Conservation (phyloP, 164 flowering plant genomes). For the Stephania yunnanensis region DNA sequence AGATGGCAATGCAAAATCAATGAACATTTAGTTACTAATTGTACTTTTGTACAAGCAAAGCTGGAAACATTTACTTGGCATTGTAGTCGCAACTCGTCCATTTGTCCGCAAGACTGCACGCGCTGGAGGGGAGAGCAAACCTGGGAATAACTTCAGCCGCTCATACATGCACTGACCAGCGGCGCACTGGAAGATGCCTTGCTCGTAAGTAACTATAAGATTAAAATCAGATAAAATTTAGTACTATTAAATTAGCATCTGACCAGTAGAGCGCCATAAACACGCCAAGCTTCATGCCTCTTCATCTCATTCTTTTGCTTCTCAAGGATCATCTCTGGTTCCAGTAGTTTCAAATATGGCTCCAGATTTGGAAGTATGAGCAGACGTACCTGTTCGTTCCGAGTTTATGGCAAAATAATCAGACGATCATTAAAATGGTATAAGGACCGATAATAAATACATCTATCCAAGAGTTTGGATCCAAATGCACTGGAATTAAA, state of each 20-base stretch:
- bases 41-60: neutral
- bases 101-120: constrained; percentile 42
- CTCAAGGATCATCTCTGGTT: constrained; percentile 75
- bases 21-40: neutral
- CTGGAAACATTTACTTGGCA: constrained; percentile 39
- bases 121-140: constrained; percentile 45
- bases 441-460: neutral
- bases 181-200: constrained; percentile 50
- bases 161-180: constrained; percentile 74
- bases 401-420: neutral
- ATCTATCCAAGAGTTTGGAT: neutral
- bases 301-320: constrained; percentile 76
- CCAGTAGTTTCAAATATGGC: constrained; percentile 69
- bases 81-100: constrained; percentile 31
- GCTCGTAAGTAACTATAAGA: constrained; percentile 13
- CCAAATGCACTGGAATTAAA: too few relatives aligned
- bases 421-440: neutral
- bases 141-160: constrained; percentile 52
- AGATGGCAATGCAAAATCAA: neutral
- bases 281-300: constrained; percentile 94
- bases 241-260: constrained; percentile 12
- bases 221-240: neutral
- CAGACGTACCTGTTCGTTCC: constrained; percentile 50
- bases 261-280: constrained; percentile 87
- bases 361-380: constrained; percentile 90